Conservation (phyloP, 2,329 filamentous ascomycete species). For the Endoconidiophora polonica region DNA sequence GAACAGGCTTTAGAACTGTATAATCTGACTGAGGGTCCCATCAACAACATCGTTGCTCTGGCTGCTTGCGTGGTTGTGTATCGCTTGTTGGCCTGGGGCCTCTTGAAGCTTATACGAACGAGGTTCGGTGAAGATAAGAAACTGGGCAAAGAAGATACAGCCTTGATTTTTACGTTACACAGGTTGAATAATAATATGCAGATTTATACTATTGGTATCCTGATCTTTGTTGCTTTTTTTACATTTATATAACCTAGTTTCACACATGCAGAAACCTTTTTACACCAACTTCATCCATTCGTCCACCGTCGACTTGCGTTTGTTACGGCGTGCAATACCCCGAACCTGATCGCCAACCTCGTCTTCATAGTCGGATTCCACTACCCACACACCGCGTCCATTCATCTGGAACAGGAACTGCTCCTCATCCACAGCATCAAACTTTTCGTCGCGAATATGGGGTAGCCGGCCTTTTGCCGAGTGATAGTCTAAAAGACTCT, state of each 20-base stretch:
- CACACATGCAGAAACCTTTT: no score
- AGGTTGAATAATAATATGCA: neutral
- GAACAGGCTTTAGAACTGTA: slow-evolving; percentile 52
- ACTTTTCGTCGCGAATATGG: slow-evolving; percentile 5
- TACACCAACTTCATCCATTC: no score
- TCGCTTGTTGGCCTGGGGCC: slow-evolving; percentile 41
- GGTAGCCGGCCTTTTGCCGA: slow-evolving; percentile 8
- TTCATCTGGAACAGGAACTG: slow-evolving; percentile 8
- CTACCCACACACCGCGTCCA: slow-evolving; percentile 6
- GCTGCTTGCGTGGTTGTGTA: slow-evolving; percentile 49
- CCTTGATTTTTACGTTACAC: no score
- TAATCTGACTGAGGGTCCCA: slow-evolving; percentile 43
- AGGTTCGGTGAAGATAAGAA: neutral
- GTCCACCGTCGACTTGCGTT: no score
- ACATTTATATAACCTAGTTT: no score
- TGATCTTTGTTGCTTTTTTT: neutral
- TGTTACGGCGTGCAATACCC: neutral
- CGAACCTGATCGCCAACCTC: neutral
- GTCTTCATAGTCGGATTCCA: slow-evolving; percentile 5
- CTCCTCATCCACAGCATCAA: slow-evolving; percentile 5
- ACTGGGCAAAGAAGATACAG: neutral
- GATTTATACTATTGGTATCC: neutral
- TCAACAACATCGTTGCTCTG: slow-evolving; percentile 44
- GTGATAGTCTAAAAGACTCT: slow-evolving; percentile 9
- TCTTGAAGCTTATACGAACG: slow-evolving; percentile 32